Percentiles rank a stretch among this genome's conserved stretches.
These are phyloP conservation scores for Jacaranda copaia DNA, from an alignment of 257 asterid genomes.

Conservation along the genomic window DNA sequence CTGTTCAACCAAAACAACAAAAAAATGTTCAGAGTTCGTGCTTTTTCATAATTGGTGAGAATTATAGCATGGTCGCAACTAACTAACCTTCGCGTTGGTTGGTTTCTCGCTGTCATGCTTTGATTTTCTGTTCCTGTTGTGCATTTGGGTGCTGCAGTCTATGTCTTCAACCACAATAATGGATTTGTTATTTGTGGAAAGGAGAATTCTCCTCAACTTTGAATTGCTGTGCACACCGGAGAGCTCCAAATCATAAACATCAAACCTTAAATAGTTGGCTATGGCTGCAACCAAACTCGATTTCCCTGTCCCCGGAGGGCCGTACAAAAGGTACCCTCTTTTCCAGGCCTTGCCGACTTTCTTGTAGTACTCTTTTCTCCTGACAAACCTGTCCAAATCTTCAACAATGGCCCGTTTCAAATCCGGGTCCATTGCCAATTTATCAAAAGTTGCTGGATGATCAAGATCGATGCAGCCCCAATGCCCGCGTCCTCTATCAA, in stretches of 20 bases:
- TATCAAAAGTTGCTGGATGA: not conserved
- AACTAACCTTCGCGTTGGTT: constrained; percentile 26
- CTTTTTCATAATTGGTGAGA: too few species aligned
- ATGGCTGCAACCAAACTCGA: not conserved
- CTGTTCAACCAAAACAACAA: not conserved
- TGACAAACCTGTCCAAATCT: not conserved
- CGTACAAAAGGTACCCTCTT: not conserved
- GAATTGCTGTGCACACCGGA: not conserved
- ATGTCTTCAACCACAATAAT: not conserved
- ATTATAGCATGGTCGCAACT: too few species aligned
- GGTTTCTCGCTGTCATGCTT: constrained; percentile 11
- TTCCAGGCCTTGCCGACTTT: not conserved
- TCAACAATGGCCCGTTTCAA: not conserved
- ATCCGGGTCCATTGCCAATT: not conserved
- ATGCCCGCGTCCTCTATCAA: constrained; percentile 34
- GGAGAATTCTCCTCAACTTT: not conserved
- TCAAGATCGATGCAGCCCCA: not conserved
- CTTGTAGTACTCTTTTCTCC: not conserved
- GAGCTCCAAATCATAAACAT: constrained; percentile 1
- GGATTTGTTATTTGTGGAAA: not conserved
- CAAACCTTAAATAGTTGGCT: constrained; percentile 31
- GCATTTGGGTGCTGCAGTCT: constrained; percentile 17
- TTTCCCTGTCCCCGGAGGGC: not conserved
- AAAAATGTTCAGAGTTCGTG: too few species aligned
- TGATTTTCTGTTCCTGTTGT: not conserved